phyloP scores from a whole-genome alignment of 2,329 filamentous ascomycete species.

The Phyllosticta paracitricarpa region DNA sequence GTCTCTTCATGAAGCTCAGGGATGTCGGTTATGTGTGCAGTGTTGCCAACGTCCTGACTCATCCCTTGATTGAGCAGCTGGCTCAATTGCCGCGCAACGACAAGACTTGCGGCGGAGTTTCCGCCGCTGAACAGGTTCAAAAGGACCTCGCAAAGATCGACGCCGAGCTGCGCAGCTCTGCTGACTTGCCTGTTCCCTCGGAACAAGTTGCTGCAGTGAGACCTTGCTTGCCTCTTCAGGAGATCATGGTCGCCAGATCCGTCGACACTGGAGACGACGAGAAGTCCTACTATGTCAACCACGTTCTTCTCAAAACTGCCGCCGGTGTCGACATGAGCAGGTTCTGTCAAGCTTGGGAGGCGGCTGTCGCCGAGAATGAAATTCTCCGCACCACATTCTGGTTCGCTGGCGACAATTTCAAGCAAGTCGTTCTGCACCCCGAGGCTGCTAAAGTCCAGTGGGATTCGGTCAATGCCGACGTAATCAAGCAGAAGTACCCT shows the following conservation, averaged over 20 bases:
- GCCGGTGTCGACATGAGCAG: conserved; percentile 31
- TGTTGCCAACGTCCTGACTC: conserved; percentile 27
- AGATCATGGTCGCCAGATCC: conserved; percentile 29
- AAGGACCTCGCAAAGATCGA: conserved; percentile 15
- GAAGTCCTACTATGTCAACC: conserved; percentile 30
- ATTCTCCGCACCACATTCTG: conserved; percentile 53
- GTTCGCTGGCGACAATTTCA: conserved; percentile 16
- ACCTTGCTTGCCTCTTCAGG: conserved; percentile 25
- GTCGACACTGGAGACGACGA: conserved; percentile 18
- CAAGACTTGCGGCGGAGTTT: not conserved
- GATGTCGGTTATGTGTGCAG: conserved; percentile 24
- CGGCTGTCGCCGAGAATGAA: conserved; percentile 33
- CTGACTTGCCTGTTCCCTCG: conserved; percentile 11
- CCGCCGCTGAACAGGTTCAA: not conserved
- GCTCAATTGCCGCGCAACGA: conserved; percentile 17
- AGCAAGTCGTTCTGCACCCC: conserved; percentile 20
- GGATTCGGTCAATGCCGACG: conserved; percentile 15
- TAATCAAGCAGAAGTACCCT: conserved; percentile 10
- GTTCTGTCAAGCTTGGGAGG: conserved; percentile 40
- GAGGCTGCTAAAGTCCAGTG: conserved; percentile 14
- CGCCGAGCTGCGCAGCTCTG: conserved; percentile 13
- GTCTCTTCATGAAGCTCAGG: conserved; percentile 25
- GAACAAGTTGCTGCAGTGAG: conserved; percentile 13
- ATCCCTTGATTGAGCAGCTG: conserved; percentile 26
- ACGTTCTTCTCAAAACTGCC: conserved; percentile 26